Base-by-base conservation (phyloP, 148 eudicot species). In the Heliamphora exappendiculata region DNA sequence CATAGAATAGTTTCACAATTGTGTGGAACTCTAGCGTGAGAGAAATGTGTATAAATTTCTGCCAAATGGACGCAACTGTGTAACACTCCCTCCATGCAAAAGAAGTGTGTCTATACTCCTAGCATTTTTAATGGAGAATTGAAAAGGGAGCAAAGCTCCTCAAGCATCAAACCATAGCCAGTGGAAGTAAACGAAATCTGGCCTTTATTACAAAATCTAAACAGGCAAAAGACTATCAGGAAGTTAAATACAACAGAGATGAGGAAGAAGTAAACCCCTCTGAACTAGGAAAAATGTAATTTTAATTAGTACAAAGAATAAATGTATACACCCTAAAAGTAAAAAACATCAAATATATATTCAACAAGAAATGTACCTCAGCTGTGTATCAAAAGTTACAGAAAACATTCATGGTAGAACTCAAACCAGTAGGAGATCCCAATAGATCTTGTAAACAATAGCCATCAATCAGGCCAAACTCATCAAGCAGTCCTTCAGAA, bases 401-500 rank as follows among this genome's bases (percentile, higher is more conserved):
- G 78, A 78, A 65, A 57, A 82, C 82, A 20, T 90, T 83, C 78
- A 79, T 59, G 19, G 76, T 75, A 70, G 68, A 68, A 73, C 51
- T 80, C 66, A 67, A 82, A 74, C 73, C 67, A 74, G 49, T 31
- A 19, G 84, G 78, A 14, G 84, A 78, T 4, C 37, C 58, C 67
- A 84, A 36, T 72, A 58, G 26, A 71, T 82, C 86, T 26, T 81
- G 72, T 49, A 86, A 70, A 47, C 70, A 50, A 45, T 73, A 78
- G 62, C 76, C 79, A 5, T 79, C 89, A 51, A 83, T 70, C 11
- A 76, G 74, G 22, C 78, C 85, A 54, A 86, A 85, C 36, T 78
- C 88, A 67, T 82, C 88, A 41, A 85, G 19, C 67, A 90, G 28
- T 12, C 83, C 85, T 13, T 81, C 94, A 58, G 83, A 79, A 5